Evolutionary conservation across 108 stramenopile genomes (phyloP), one percentile per base, ranked within the genome.

Genomic region (Cyclotella kingstonii): DNA sequence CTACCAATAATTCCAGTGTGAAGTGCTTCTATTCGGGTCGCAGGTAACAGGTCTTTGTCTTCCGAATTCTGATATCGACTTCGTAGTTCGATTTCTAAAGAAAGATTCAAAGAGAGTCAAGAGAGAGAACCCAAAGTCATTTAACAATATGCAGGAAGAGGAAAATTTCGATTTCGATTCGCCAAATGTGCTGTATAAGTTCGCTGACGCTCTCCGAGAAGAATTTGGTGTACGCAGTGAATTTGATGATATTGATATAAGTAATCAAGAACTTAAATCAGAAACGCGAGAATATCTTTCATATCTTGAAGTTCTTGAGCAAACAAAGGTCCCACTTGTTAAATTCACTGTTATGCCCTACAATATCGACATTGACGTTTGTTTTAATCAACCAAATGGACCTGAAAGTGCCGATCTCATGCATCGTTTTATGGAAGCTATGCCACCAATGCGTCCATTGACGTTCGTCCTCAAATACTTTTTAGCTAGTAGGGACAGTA

Each of bases 401-500:
- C 60, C 83, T 0, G 60, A 79, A 38, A 84, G 87, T 6, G 93
- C 91, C 14, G 67, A 76, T 48, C 61, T 96, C 7, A 84, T 96
- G 76, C 81, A 81, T 25, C 62, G 80, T 6, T 89, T 86, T 34
- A 70, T 96, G 81, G 58, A 81, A 12, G 76, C 84, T 17, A 81
- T 94, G 66, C 93, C 95, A 10, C 88, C 94, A 1, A 62, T 97
- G 4, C 76, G 91, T n/a, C 93, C 95, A 23, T 63, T 96, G 31
- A 88, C 95, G n/a, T 81, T 97, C 68, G 87, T 94, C 5, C 79
- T 97, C 49, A 97, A 97, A 69, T 87, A 92, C 77, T 94, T 93
- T 63, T 71, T 97, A 85, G 78, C 88, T 17, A 84, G 93, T 55
- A 62, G 98, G 18, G 88, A 80, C 6, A 73, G 95, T 28, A 95